Percentiles rank a stretch among this genome's conserved stretches.
phyloP scores from a whole-genome alignment of 148 eudicot species.

The Cornus controversa region DNA sequence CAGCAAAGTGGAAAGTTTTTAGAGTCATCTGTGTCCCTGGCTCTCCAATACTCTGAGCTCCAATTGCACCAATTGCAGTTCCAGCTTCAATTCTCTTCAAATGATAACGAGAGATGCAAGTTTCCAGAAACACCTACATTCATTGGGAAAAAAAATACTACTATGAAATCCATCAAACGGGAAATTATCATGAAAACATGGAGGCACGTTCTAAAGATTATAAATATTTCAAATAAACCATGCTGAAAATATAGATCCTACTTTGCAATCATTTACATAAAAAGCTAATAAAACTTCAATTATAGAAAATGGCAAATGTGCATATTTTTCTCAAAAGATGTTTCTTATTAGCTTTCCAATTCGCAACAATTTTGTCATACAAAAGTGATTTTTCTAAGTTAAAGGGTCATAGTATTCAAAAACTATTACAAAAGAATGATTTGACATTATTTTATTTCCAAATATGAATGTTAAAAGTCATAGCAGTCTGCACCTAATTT shows the following conservation, averaged over 20 bases:
- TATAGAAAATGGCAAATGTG: too few species aligned
- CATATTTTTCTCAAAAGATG: too few species aligned
- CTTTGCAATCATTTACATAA: too few species aligned
- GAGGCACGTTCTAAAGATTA: not conserved
- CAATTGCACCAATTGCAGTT: conserved; percentile 94
- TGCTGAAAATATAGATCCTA: not conserved
- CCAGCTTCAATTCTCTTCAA: conserved; percentile 83
- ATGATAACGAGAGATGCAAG: conserved; percentile 79
- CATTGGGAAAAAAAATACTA: conserved; percentile 5
- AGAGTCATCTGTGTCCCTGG: conserved; percentile 99
- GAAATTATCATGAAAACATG: conserved; percentile 6
- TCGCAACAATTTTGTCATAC: too few species aligned
- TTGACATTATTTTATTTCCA: too few species aligned
- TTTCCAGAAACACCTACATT: conserved; percentile 68
- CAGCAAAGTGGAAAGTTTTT: conserved; percentile 98
- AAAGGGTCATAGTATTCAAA: too few species aligned
- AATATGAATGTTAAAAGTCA: too few species aligned
- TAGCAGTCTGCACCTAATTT: too few species aligned
- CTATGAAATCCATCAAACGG: not conserved
- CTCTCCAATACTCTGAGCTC: conserved; percentile 99
- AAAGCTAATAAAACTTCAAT: too few species aligned
- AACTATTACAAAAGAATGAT: too few species aligned
- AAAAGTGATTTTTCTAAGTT: too few species aligned
- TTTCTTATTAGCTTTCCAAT: too few species aligned
- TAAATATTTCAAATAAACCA: not conserved